Percentiles rank a stretch among this genome's conserved stretches.
Conservation (phyloP, 1,284 basidiomycete genomes). For the Sanghuangporus weigelae region DNA sequence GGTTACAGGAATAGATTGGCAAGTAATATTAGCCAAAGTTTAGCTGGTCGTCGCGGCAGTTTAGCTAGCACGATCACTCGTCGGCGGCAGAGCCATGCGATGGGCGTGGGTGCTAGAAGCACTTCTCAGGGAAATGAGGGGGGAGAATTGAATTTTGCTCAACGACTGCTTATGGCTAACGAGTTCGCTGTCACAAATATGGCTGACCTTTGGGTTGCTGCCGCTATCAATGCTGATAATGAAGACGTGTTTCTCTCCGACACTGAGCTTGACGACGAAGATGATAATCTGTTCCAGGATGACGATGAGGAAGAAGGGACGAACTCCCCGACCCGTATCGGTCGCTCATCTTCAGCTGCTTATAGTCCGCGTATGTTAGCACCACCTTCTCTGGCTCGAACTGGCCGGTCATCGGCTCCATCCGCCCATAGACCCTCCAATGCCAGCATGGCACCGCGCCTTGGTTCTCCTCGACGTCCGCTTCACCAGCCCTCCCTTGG, state of each 20-base stretch:
- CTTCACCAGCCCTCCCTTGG: slow-evolving; percentile 22
- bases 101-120: slow-evolving; percentile 22
- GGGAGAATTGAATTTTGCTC: slow-evolving; percentile 75
- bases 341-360: not conserved
- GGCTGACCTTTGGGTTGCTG: slow-evolving; percentile 89
- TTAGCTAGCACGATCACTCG: slow-evolving; percentile 41
- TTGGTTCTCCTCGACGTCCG: slow-evolving; percentile 24
- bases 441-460: slow-evolving; percentile 21
- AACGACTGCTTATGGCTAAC: slow-evolving; percentile 87
- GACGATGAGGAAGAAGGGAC: slow-evolving; percentile 25
- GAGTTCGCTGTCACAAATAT: slow-evolving; percentile 87
- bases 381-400: slow-evolving; percentile 20
- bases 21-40: slow-evolving; percentile 19
- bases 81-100: slow-evolving; percentile 42
- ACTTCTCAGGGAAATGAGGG: slow-evolving; percentile 33
- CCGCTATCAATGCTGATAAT: slow-evolving; percentile 86
- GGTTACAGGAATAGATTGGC: slow-evolving; percentile 47
- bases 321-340: slow-evolving; percentile 1
- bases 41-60: slow-evolving; percentile 21
- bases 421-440: slow-evolving; percentile 29
- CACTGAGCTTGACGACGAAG: slow-evolving; percentile 25
- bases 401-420: slow-evolving; percentile 29
- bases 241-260: slow-evolving; percentile 69
- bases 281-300: slow-evolving; percentile 28
- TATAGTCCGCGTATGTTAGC: slow-evolving; percentile 4